Conservation (phyloP, 148 eudicot genomes). For the Persicaria tinctoria region DNA sequence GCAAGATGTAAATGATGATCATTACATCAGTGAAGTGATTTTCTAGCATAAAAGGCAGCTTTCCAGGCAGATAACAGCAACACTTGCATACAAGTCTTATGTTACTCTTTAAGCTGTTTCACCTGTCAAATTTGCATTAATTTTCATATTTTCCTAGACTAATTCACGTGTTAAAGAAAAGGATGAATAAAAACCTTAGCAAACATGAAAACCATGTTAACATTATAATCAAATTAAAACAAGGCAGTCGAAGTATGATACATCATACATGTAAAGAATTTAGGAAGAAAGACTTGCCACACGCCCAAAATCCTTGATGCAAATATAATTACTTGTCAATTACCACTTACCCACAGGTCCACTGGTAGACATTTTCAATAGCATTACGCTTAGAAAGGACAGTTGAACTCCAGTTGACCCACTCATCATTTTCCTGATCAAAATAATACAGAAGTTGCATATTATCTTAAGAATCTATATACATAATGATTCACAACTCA, state of each 20-base stretch:
- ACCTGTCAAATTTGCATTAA: neutral
- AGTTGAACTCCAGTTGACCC: conserved; percentile 78
- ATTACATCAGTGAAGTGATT: too few relatives aligned
- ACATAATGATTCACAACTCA: too few relatives aligned
- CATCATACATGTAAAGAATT: neutral
- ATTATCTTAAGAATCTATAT: neutral
- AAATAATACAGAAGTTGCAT: neutral
- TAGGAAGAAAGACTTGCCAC: neutral
- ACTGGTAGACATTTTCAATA: conserved; percentile 74
- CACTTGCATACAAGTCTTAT: too few relatives aligned
- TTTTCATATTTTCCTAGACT: neutral
- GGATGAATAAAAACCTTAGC: neutral
- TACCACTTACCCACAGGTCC: conserved; percentile 88
- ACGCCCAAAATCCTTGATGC: neutral
- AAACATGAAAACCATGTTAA: neutral
- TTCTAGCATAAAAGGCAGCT: too few relatives aligned
- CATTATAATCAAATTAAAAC: neutral
- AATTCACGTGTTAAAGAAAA: neutral
- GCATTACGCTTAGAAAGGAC: conserved; percentile 73
- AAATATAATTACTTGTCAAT: neutral
- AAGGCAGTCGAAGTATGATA: neutral
- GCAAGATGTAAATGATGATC: too few relatives aligned
- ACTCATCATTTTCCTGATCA: conserved; percentile 60
- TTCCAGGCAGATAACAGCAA: too few relatives aligned
- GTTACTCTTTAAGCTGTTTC: too few relatives aligned